Evolutionary conservation across 441 rosid genomes (phyloP).

Genomic region (Manihot esculenta): DNA sequence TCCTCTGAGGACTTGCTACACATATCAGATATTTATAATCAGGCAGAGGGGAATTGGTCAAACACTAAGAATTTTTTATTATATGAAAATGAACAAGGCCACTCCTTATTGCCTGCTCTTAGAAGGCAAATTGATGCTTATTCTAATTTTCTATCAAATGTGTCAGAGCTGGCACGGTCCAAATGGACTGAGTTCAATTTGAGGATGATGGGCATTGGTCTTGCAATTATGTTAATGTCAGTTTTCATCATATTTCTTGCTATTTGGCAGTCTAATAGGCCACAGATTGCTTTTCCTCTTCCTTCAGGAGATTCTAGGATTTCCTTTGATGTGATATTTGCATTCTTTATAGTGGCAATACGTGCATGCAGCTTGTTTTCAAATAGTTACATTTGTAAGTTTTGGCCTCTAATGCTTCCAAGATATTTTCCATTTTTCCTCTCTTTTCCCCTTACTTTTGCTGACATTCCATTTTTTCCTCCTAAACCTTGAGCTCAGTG

Average conservation of each 20-base stretch:
- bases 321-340: conserved; percentile 44
- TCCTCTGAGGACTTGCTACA: conserved; percentile 72
- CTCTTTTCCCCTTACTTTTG: conserved; percentile 11
- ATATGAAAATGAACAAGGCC: conserved; percentile 35
- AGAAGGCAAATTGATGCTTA: conserved; percentile 57
- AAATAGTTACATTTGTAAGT: conserved; percentile 93
- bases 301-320: conserved; percentile 39
- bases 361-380: conserved; percentile 94
- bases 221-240: conserved; percentile 63
- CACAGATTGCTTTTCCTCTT: conserved; percentile 25
- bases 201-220: conserved; percentile 75
- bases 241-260: conserved; percentile 47
- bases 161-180: conserved; percentile 83
- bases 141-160: conserved; percentile 62
- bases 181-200: conserved; percentile 97
- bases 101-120: conserved; percentile 36
- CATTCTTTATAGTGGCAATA: conserved; percentile 50
- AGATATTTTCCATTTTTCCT: conserved; percentile 11
- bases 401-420: conserved; percentile 13
- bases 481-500: conserved; percentile 51
- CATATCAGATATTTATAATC: conserved; percentile 58
- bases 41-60: conserved; percentile 62
- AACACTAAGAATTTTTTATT: conserved; percentile 34
- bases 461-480: conserved; percentile 15
- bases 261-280: conserved; percentile 39